These are phyloP conservation scores for Gloeopeniophorella convolvens DNA, from an alignment of 768 basidiomycete genomes.

Conservation along the genomic window DNA sequence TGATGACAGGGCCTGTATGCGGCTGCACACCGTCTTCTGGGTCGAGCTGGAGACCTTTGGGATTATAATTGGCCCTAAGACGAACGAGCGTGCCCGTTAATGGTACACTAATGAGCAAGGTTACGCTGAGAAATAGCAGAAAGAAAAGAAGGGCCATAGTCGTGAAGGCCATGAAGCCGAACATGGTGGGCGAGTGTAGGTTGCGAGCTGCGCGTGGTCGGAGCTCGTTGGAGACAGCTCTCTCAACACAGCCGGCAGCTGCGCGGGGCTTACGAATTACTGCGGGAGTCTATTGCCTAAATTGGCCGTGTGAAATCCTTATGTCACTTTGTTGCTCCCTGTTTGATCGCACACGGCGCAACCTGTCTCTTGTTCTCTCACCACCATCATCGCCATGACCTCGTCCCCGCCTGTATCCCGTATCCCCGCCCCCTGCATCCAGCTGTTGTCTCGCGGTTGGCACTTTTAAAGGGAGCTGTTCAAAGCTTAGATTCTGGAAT, in stretches of 20 bases:
- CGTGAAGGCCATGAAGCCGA: slow-evolving; percentile 13
- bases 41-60: slow-evolving; percentile 76
- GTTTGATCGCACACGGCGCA: background rate
- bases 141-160: slow-evolving; percentile 39
- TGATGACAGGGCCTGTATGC: slow-evolving; percentile 67
- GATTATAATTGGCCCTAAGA: slow-evolving; percentile 80
- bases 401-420: no score
- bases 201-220: background rate
- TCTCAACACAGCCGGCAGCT: no score
- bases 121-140: slow-evolving; percentile 48
- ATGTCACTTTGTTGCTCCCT: background rate
- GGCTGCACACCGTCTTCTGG: slow-evolving; percentile 69
- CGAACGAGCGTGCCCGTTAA: slow-evolving; percentile 58
- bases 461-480: no score
- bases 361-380: background rate
- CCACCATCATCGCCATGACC: slow-evolving; percentile 3
- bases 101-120: slow-evolving; percentile 49
- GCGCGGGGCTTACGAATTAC: no score
- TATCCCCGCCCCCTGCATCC: no score
- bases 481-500: no score
- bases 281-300: no score
- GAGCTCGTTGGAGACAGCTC: background rate
- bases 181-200: slow-evolving; percentile 17
- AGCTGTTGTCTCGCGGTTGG: no score
- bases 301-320: slow-evolving; percentile 4